Percentiles rank a stretch among this genome's conserved stretches.
Evolutionary conservation across 2,329 filamentous ascomycete genomes (phyloP).

Genomic region (Sarocladium kiliense): DNA sequence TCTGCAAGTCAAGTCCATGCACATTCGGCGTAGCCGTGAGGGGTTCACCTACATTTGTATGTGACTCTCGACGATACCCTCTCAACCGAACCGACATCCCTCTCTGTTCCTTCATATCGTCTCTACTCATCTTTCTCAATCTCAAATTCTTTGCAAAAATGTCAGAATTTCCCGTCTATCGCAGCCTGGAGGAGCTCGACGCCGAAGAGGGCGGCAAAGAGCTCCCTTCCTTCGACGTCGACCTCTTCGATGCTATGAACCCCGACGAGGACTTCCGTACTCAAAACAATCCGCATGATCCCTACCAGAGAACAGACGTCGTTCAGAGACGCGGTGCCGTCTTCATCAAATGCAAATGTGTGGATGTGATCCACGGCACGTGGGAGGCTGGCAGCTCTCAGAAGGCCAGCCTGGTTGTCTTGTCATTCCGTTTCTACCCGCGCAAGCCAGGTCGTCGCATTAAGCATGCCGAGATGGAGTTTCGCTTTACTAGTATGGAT

Average conservation of each 20-base stretch:
- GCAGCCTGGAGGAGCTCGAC: not conserved
- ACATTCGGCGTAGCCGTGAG: not conserved
- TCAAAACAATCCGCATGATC: not conserved
- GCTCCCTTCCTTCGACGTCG: not conserved
- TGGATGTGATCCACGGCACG: not conserved
- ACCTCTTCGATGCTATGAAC: not conserved
- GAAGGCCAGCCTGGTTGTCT: not conserved
- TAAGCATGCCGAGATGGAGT: not conserved
- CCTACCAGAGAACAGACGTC: not conserved
- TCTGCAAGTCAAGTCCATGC: not conserved
- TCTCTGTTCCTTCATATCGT: not conserved
- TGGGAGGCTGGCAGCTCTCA: not conserved
- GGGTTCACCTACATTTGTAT: not conserved
- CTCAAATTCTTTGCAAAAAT: not conserved
- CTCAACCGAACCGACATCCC: not conserved
- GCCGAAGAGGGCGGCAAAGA: not conserved
- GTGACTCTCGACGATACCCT: not conserved
- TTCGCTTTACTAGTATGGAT: not conserved
- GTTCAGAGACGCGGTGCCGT: not conserved
- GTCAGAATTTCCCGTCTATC: not conserved
- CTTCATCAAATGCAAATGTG: slow-evolving; percentile 1
- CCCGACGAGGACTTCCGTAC: not conserved
- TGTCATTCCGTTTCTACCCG: not conserved
- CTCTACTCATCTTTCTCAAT: not conserved
- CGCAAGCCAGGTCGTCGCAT: not conserved